These are phyloP conservation scores for Isoetes engelmannii DNA, from an alignment of 83 land plant species.

Conservation along the genomic window DNA sequence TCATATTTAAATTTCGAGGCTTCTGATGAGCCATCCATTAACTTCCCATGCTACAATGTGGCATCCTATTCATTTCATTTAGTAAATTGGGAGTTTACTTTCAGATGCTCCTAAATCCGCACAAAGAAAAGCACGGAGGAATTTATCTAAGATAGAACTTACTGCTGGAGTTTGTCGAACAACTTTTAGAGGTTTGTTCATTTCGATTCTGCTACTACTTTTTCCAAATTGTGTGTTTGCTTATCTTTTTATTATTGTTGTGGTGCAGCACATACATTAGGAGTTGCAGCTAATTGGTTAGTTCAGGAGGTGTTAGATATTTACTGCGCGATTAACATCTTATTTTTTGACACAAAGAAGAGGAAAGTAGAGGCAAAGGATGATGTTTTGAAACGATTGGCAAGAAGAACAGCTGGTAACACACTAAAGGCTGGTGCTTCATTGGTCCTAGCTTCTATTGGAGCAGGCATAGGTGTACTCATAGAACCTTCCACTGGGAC, in stretches of 20 bases:
- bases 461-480: constrained; percentile 78
- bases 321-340: constrained; percentile 31
- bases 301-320: constrained; percentile 65
- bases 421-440: constrained; percentile 65
- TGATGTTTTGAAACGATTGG: constrained; percentile 29
- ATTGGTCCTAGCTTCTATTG: constrained; percentile 64
- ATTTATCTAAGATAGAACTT: constrained; percentile 42
- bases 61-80: not conserved
- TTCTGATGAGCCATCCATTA: too few species aligned
- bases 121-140: constrained; percentile 57
- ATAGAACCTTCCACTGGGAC: constrained; percentile 71
- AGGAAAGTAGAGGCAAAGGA: constrained; percentile 24
- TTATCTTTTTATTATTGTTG: not conserved
- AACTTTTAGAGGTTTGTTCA: constrained; percentile 67
- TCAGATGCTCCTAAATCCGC: constrained; percentile 83
- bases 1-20: too few species aligned
- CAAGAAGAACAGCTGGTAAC: constrained; percentile 42
- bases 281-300: constrained; percentile 72
- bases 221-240: not conserved
- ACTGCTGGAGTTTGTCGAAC: constrained; percentile 54
- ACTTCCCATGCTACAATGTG: not conserved
- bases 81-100: not conserved
- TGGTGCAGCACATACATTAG: constrained; percentile 60
- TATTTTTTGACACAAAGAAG: constrained; percentile 12
- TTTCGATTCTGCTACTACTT: not conserved